These are phyloP conservation scores for Omphalotus guepiniiformis DNA, from an alignment of 768 basidiomycete species.

Conservation along the genomic window DNA sequence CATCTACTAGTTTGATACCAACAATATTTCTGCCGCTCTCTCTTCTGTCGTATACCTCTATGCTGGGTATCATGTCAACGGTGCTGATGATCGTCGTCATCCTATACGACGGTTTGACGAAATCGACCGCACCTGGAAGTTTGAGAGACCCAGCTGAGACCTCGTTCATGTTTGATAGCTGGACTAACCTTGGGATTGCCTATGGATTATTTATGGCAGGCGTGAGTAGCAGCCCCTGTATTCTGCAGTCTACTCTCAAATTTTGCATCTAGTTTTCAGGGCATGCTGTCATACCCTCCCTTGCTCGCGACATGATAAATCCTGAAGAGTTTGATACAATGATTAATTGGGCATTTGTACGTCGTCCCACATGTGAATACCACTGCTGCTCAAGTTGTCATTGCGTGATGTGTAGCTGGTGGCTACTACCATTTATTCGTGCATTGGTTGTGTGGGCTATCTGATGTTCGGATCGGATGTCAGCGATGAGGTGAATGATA, in stretches of 20 bases:
- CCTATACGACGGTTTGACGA: constrained; percentile 77
- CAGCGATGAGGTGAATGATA: constrained; percentile 66
- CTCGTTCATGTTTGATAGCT: constrained; percentile 45
- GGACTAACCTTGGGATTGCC: constrained; percentile 64
- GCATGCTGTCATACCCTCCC: constrained; percentile 86
- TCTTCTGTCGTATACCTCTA: constrained; percentile 82
- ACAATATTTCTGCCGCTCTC: constrained; percentile 84
- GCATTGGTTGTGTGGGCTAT: constrained; percentile 81
- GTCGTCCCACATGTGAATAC: constrained; percentile 20
- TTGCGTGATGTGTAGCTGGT: constrained; percentile 39
- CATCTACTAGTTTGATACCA: constrained; percentile 60
- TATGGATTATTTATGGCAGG: constrained; percentile 94
- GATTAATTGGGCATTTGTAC: constrained; percentile 83
- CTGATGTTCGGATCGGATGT: constrained; percentile 85
- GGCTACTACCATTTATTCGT: constrained; percentile 57
- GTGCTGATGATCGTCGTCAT: constrained; percentile 72
- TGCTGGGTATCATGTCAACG: constrained; percentile 80
- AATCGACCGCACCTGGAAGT: constrained; percentile 72
- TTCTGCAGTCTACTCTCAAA: background rate
- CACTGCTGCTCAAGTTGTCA: background rate
- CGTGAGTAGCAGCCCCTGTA: constrained; percentile 35
- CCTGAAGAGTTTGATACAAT: constrained; percentile 77
- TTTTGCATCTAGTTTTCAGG: constrained; percentile 65
- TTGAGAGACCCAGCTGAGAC: constrained; percentile 75
- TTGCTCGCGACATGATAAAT: constrained; percentile 86